Conservation (phyloP, 331 rosid species). For the Telfairia occidentalis region DNA sequence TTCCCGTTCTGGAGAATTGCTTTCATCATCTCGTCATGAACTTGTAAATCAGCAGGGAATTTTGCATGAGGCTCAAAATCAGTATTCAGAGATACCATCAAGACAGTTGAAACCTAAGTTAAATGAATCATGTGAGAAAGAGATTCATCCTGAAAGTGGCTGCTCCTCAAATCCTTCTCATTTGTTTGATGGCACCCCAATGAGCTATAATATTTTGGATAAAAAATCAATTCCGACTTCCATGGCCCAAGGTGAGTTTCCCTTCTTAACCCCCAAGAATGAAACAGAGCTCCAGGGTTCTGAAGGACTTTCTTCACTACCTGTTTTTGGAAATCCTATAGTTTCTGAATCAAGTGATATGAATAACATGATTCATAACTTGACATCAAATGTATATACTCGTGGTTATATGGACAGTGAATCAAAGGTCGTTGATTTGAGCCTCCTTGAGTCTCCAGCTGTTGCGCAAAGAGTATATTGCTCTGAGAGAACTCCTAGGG, state of each 20-base stretch:
- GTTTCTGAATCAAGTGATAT: constrained; percentile 38
- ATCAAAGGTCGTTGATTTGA: constrained; percentile 46
- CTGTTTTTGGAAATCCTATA: constrained; percentile 27
- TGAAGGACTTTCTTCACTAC: constrained; percentile 35
- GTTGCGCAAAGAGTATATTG: constrained; percentile 60
- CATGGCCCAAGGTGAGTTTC: constrained; percentile 27
- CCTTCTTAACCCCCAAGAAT: constrained; percentile 26
- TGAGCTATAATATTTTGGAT: constrained; percentile 26
- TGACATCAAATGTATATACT: constrained; percentile 33
- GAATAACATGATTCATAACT: constrained; percentile 17
- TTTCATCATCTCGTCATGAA: constrained; percentile 26
- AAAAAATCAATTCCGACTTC: constrained; percentile 29
- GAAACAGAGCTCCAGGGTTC: constrained; percentile 36
- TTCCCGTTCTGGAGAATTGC: constrained; percentile 29
- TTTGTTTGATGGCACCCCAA: constrained; percentile 31
- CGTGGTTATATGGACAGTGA: constrained; percentile 42
- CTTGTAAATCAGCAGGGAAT: constrained; percentile 26
- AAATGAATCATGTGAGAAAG: constrained; percentile 34
- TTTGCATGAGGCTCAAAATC: constrained; percentile 31
- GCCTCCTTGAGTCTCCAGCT: constrained; percentile 48
- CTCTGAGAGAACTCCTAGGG: constrained; percentile 87
- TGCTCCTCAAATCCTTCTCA: constrained; percentile 26
- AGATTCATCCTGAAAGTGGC: constrained; percentile 29
- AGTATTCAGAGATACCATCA: constrained; percentile 27
- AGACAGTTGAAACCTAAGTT: constrained; percentile 21